Conservation (phyloP, 768 basidiomycete species). For the Mycena leptocephala region DNA sequence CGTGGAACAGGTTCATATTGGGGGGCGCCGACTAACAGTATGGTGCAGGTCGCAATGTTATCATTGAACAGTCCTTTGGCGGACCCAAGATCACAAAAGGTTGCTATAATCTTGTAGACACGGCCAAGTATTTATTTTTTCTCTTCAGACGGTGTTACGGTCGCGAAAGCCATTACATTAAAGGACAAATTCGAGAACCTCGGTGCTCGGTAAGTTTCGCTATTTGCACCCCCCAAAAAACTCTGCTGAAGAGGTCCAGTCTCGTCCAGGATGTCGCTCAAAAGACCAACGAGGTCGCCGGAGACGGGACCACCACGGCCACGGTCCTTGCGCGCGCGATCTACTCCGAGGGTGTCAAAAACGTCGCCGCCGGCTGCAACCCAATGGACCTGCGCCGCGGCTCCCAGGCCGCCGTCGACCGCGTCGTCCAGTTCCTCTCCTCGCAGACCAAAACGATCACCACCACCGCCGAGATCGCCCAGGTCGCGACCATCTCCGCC, state of each 20-base stretch:
- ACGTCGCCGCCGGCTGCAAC: constrained; percentile 99
- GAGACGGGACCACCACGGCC: constrained; percentile 98
- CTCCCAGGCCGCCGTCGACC: constrained; percentile 96
- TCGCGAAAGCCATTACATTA: constrained; percentile 94
- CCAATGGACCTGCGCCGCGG: constrained; percentile 99
- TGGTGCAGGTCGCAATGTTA: constrained; percentile 90
- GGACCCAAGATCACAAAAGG: constrained; percentile 98
- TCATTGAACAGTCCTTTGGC: constrained; percentile 95
- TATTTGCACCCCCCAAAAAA: neutral
- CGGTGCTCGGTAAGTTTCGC: constrained; percentile 86
- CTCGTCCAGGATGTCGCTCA: constrained; percentile 96
- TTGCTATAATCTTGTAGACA: constrained; percentile 47
- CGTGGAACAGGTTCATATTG: constrained; percentile 31
- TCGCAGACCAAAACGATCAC: constrained; percentile 94
- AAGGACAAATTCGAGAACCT: constrained; percentile 99
- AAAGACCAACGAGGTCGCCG: constrained; percentile 97
- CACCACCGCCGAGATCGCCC: constrained; percentile 97
- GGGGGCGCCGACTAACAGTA: constrained; percentile 17
- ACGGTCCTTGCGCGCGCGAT: constrained; percentile 98
- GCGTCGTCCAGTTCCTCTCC: constrained; percentile 93
- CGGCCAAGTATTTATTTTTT: neutral
- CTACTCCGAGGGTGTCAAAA: constrained; percentile 99
- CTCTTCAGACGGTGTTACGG: constrained; percentile 89
- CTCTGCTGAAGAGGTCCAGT: constrained; percentile 54
- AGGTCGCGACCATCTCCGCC: constrained; percentile 97